Percentiles rank a stretch among this genome's conserved stretches.
Conservation (phyloP, 176 grass and related monocot species). For the Musa itinerans region DNA sequence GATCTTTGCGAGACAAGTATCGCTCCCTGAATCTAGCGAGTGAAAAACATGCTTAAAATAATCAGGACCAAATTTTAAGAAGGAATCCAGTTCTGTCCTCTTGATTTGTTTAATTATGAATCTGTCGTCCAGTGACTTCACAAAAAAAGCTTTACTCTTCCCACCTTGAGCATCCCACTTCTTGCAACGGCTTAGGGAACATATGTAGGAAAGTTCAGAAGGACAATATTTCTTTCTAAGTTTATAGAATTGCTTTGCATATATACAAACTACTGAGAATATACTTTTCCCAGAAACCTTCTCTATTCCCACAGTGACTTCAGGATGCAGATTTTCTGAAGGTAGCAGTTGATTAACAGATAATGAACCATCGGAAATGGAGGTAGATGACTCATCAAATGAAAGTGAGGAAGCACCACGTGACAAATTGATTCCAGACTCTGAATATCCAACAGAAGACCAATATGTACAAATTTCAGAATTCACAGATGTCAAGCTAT, state of each 20-base stretch:
- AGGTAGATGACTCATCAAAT: slow-evolving; percentile 36
- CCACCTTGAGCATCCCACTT: slow-evolving; percentile 98
- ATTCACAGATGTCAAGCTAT: slow-evolving; percentile 52
- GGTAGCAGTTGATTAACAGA: slow-evolving; percentile 25
- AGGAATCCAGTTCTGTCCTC: slow-evolving; percentile 93
- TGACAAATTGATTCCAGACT: slow-evolving; percentile 31
- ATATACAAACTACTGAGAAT: slow-evolving; percentile 61
- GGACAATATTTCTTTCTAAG: slow-evolving; percentile 84
- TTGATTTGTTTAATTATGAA: slow-evolving; percentile 99
- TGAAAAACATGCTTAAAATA: slow-evolving; percentile 81
- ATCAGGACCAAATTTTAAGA: slow-evolving; percentile 74
- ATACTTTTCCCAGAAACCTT: slow-evolving; percentile 54
- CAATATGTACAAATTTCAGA: slow-evolving; percentile 42
- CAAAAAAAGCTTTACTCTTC: slow-evolving; percentile 87
- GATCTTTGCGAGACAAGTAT: slow-evolving; percentile 90
- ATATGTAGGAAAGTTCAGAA: slow-evolving; percentile 71
- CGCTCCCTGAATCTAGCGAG: slow-evolving; percentile 71
- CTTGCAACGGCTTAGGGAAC: slow-evolving; percentile 75
- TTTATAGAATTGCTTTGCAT: slow-evolving; percentile 51
- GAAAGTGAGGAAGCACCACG: slow-evolving; percentile 32
- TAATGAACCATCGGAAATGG: slow-evolving; percentile 31
- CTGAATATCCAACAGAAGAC: slow-evolving; percentile 58
- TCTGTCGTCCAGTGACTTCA: slow-evolving; percentile 83
- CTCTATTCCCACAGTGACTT: slow-evolving; percentile 41
- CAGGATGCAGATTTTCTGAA: slow-evolving; percentile 45